Evolutionary conservation across 495 filamentous ascomycete genomes (phyloP), one percentile per base, ranked within the genome.

Genomic region (Penicillium lagena): DNA sequence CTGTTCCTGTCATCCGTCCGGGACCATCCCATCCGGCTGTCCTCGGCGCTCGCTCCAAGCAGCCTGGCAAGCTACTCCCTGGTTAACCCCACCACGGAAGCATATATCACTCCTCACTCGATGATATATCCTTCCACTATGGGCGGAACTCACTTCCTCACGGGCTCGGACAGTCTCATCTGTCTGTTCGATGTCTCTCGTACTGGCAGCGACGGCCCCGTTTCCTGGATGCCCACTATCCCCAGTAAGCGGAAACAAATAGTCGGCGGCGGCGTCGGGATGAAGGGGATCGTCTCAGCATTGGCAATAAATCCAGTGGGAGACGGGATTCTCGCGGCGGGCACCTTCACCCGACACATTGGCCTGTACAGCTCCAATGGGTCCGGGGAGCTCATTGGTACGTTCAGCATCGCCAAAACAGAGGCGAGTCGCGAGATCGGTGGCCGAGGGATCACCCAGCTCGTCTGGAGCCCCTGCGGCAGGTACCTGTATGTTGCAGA

Each of bases 401-500:
- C 81, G 2, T 95, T 89, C 68, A 71, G 59, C 36, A 49, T 69
- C 38, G 64, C 60, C 10, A 66, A 63, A 34, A 68, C 64, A 1
- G 59, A 60, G 7, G 67, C 66, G 2, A 64, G 67, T 13, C 55
- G 56, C 5, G 55, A 63, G 4, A 68, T 82, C 3, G 76, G 74
- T 1, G 89, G 89, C 1, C 64, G 63, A 0, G 91, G 93, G 2
- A 62, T 97, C 13, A 83, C 81, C 28, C 84, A 93, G 52, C 69
- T 87, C 10, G 39, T 73, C 2, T 95, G 89, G 90, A 91, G 86
- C 51, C 76, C 80, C 0, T 91, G 89, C 67, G 91, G 88, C n/a
- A 70, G 80, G 47, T 97, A 96, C 64, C 64, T 98, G 29, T 82
- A 87, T 54, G 79, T 95, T 12, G 85, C 81, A n/a, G 94, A 97